phyloP scores from a whole-genome alignment of 1,139 yeast genomes.

The Kluyveromyces sp. region DNA sequence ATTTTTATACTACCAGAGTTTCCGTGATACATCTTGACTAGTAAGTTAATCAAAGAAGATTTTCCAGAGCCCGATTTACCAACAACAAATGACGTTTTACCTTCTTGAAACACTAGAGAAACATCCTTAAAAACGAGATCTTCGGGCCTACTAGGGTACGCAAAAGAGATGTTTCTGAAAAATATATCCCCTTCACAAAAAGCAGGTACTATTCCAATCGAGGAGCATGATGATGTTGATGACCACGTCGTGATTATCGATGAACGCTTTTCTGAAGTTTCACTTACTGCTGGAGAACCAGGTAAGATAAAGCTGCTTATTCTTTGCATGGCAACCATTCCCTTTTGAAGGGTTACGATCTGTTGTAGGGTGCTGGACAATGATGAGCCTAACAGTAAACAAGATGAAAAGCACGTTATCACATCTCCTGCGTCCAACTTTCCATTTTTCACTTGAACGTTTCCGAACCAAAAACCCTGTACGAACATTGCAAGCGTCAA shows the following conservation, averaged over 20 bases:
- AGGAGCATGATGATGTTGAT: slow-evolving; percentile 3
- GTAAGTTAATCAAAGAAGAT: slow-evolving; percentile 63
- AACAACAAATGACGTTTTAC: slow-evolving; percentile 52
- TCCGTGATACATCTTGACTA: slow-evolving; percentile 51
- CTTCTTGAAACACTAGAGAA: slow-evolving; percentile 40
- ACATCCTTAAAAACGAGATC: slow-evolving; percentile 41
- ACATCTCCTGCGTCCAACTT: slow-evolving; percentile 53
- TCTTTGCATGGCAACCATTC: slow-evolving; percentile 50
- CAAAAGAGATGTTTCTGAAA: slow-evolving; percentile 50
- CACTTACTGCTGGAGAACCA: not conserved
- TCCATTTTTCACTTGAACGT: slow-evolving; percentile 48
- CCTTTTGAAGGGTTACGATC: slow-evolving; percentile 52
- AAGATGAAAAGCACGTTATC: slow-evolving; percentile 76
- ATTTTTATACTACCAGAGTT: slow-evolving; percentile 45
- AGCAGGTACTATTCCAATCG: slow-evolving; percentile 30
- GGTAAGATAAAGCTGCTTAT: slow-evolving; percentile 28
- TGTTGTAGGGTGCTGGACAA: slow-evolving; percentile 47
- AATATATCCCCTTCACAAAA: slow-evolving; percentile 40
- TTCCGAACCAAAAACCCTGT: slow-evolving; percentile 90
- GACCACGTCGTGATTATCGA: slow-evolving; percentile 2
- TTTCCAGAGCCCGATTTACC: slow-evolving; percentile 93
- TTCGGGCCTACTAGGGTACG: slow-evolving; percentile 52
- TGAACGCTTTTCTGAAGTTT: not conserved
- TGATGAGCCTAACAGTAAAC: slow-evolving; percentile 60
- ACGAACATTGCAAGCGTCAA: slow-evolving; percentile 69